Evolutionary conservation across 306 rosid genomes (phyloP), one percentile per base, ranked within the genome.

Genomic region (Fragaria vesca): DNA sequence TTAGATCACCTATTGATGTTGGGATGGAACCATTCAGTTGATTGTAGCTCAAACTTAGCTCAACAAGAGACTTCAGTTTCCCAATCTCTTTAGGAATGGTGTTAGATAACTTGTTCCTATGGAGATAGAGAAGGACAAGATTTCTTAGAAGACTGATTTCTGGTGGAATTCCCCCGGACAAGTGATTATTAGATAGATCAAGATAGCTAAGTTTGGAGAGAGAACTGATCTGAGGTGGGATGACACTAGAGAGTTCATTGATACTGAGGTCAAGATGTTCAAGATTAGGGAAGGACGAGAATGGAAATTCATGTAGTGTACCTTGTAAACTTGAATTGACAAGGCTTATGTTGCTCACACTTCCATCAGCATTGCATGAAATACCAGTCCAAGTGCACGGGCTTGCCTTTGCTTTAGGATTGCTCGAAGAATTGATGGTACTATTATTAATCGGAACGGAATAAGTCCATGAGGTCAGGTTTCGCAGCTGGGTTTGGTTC

Each of bases 161-260:
- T n/a, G 57, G 75, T 70, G 81, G 86, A 11, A 70, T 75, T 20
- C 40, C 45, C 16, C 81, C 69, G 0, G 66, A 50, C 2, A 83
- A 79, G 7, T 76, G 30, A 66, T 79, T 83, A 4, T 1, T 12
- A n/a, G 83, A 71, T 2, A 83, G 47, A 66, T 83, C 83, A 71
- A 79, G 81, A 58, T 75, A 20, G 15, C 13, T 65, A 50, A 83
- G 78, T 67, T 76, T 76, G 38, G 81, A 75, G 26, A 80, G 72
- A 67, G 34, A 6, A 30, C 73, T 8, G 30, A 82, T 67, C 50
- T 81, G 40, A 73, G 76, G 45, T 43, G 85, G 82, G 63, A 82
- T 72, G 54, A 76, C n/a, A 8, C 68, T 45, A 1, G 55, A 78
- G 71, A 82, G 36, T 1, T 12, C 18, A 40, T 82, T 82, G 10